These are phyloP conservation scores for Fusarium nematophilum DNA, from an alignment of 2,329 filamentous ascomycete genomes.

Conservation along the genomic window DNA sequence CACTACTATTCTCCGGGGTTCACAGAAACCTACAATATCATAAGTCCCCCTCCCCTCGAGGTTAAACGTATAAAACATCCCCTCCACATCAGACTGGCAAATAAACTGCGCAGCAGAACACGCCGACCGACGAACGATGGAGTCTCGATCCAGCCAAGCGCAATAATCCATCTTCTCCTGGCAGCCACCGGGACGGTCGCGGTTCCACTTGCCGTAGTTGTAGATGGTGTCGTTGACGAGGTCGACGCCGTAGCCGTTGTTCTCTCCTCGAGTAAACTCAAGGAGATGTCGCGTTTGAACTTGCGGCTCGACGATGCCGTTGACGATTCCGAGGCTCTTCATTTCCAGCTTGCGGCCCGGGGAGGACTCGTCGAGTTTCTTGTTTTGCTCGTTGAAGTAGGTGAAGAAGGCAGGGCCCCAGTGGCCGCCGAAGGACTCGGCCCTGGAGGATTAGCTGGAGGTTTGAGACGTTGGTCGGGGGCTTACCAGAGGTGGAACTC, in stretches of 20 bases:
- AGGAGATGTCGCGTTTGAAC: constrained; percentile 17
- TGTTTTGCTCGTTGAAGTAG: constrained; percentile 20
- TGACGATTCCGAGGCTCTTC: constrained; percentile 24
- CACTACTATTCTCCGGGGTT: neutral
- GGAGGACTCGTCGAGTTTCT: neutral
- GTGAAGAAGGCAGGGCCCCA: constrained; percentile 23
- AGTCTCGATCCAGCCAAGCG: constrained; percentile 4
- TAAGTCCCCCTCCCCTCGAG: constrained; percentile 21
- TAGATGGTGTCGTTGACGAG: constrained; percentile 26
- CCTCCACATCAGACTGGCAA: constrained; percentile 19
- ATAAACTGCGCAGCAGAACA: constrained; percentile 16
- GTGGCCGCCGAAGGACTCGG: constrained; percentile 22
- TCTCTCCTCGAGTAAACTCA: constrained; percentile 11
- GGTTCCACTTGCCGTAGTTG: constrained; percentile 11
- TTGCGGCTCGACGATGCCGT: constrained; percentile 17
- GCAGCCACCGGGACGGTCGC: constrained; percentile 10
- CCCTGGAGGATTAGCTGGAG: neutral
- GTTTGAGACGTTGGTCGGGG: too few relatives aligned
- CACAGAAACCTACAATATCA: constrained; percentile 13
- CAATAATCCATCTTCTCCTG: constrained; percentile 18
- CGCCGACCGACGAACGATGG: constrained; percentile 3
- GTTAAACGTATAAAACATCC: constrained; percentile 14
- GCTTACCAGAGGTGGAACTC: constrained; percentile 17
- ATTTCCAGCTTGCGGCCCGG: constrained; percentile 20
- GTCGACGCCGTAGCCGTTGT: constrained; percentile 21